A percentile compares a stretch with the other conserved stretches of the same genome.
These are phyloP conservation scores for Athelia psychrophila DNA, from an alignment of 1,284 basidiomycete genomes.

Conservation along the genomic window DNA sequence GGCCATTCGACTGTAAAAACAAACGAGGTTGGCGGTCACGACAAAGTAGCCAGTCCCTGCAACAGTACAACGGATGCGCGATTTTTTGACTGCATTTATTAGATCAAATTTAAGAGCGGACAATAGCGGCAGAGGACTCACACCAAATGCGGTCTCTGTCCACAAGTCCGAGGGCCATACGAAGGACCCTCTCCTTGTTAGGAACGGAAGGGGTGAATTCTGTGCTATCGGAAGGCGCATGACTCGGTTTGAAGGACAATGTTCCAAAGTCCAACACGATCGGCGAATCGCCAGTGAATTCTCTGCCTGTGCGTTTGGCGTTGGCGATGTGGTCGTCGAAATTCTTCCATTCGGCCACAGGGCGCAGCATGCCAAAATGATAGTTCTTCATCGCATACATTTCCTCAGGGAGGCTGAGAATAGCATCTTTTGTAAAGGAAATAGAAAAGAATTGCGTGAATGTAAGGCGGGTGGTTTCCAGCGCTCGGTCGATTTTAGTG, in stretches of 20 bases:
- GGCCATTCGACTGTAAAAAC: constrained; percentile 49
- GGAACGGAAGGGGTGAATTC: background rate
- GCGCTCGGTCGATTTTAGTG: constrained; percentile 34
- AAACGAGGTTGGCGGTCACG: constrained; percentile 37
- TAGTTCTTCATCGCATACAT: constrained; percentile 20
- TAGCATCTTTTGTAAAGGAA: constrained; percentile 5
- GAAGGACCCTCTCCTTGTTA: constrained; percentile 28
- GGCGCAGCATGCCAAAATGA: constrained; percentile 29
- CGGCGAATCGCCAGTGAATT: constrained; percentile 1
- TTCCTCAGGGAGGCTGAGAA: background rate
- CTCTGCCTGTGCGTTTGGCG: constrained; percentile 24
- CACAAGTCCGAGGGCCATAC: constrained; percentile 31
- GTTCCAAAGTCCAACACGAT: constrained; percentile 37
- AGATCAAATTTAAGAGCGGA: background rate
- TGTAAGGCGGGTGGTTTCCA: constrained; percentile 6
- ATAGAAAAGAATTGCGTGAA: constrained; percentile 7
- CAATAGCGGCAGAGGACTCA: constrained; percentile 17
- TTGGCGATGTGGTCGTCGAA: constrained; percentile 24
- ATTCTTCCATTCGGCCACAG: constrained; percentile 23
- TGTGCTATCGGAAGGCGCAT: constrained; percentile 3
- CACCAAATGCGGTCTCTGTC: constrained; percentile 40
- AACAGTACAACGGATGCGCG: constrained; percentile 34
- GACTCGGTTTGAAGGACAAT: constrained; percentile 30
- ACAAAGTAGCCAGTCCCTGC: constrained; percentile 42
- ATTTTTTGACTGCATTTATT: constrained; percentile 30